A percentile compares a stretch with the other conserved stretches of the same genome.
phyloP scores from a whole-genome alignment of 768 basidiomycete species.

The Calocybe gangraenosa region DNA sequence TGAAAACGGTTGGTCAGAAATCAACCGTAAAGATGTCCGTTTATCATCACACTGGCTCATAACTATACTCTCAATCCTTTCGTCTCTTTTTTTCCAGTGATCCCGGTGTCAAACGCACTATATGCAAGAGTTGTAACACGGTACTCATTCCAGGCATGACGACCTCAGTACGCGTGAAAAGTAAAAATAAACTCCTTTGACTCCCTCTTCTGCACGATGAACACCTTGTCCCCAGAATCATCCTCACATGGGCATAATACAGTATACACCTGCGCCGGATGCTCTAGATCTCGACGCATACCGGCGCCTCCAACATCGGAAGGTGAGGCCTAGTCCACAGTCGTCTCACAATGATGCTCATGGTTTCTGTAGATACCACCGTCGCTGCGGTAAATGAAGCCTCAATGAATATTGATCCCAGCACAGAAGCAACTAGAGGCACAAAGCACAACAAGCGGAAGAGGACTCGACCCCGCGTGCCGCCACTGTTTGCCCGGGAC shows the following conservation, averaged over 20 bases:
- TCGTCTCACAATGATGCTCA: too few species aligned
- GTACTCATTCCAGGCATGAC: slow-evolving; percentile 68
- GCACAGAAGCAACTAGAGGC: not conserved
- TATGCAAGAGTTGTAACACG: slow-evolving; percentile 67
- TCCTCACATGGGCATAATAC: slow-evolving; percentile 50
- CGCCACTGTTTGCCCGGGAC: slow-evolving; percentile 60
- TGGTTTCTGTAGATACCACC: not conserved
- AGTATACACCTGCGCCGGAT: slow-evolving; percentile 55
- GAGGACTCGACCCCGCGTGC: slow-evolving; percentile 32
- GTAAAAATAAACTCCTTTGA: slow-evolving; percentile 42
- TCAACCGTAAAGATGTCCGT: slow-evolving; percentile 71
- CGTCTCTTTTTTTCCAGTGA: slow-evolving; percentile 48
- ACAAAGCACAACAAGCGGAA: slow-evolving; percentile 9
- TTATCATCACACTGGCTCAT: not conserved
- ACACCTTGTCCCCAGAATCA: slow-evolving; percentile 20
- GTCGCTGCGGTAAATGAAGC: not conserved
- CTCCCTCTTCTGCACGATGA: too few species aligned
- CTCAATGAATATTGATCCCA: slow-evolving; percentile 1
- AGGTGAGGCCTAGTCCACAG: slow-evolving; percentile 4
- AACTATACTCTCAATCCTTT: not conserved
- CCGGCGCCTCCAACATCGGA: slow-evolving; percentile 53
- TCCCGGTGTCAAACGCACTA: slow-evolving; percentile 74
- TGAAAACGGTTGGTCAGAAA: slow-evolving; percentile 72
- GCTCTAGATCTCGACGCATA: slow-evolving; percentile 55
- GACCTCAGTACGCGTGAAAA: slow-evolving; percentile 57